Base-by-base conservation (phyloP, 1,284 basidiomycete genomes). In the Trametes pubescens region DNA sequence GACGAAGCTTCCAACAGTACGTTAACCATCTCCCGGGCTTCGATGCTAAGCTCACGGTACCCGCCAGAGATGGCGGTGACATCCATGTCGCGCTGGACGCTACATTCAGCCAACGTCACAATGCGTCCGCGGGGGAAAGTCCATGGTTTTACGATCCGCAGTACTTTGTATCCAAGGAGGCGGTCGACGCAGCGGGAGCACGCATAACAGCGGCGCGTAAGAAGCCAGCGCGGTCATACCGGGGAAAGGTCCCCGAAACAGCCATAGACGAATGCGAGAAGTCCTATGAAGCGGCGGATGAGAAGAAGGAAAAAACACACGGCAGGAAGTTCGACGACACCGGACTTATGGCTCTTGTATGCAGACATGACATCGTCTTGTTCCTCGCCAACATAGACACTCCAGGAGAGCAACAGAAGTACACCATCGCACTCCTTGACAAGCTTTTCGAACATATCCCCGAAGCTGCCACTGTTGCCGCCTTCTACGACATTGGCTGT, bases 381-480 rank as follows among this genome's bases (percentile, higher is more conserved):
- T 80, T 78, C 57, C 60, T 79, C 2, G 74, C 75, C 0, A 80
- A 82, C 48, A 77, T 82, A 14, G 77, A 80, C 51, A 78, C 77
- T 1, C 76, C 79, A 1, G 80, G 80, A 0, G 78, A 82, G 62
- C 75, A 79, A 51, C 79, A 81, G 56, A 76, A 80, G 40, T 82
- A 79, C 61, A 65, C 73, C 0, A 56, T 82, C 1, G 72, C 78
- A 0, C 69, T 80, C 0, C 65, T 82, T 1, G 55, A 76, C 35
- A 70, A 73, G 26, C 65, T 79, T 2, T 75, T 77, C 46, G 35
- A 35, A 0, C 56, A 73, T 2, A 49, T 80, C 7, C 77, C 79
- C 0, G 16, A 58, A 0, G 1, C 68, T 34, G 77, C 78, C 4
- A 81, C 73, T 0, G 75, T 79, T 0, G 64, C 65, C 0, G 67